These are phyloP conservation scores for Lentinula sp. DNA, from an alignment of 768 basidiomycete species.

Conservation along the genomic window DNA sequence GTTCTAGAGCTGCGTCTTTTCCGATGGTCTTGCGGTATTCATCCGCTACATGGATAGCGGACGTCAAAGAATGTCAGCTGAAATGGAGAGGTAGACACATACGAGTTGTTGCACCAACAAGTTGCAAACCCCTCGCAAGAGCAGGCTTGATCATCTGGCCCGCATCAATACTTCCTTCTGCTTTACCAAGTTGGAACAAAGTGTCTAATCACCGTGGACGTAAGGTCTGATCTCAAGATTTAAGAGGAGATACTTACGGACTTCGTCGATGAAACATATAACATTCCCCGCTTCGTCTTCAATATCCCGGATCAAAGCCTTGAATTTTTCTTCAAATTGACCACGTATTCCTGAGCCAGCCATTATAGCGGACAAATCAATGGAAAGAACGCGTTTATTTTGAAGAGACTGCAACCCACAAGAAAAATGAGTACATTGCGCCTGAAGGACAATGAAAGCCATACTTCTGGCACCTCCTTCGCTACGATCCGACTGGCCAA, in stretches of 20 bases:
- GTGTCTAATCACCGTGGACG: slow-evolving; percentile 37
- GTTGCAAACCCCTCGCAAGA: slow-evolving; percentile 77
- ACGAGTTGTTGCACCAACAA: slow-evolving; percentile 91
- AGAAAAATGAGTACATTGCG: background rate
- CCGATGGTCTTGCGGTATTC: slow-evolving; percentile 90
- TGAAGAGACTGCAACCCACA: slow-evolving; percentile 60
- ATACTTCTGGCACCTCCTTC: slow-evolving; percentile 86
- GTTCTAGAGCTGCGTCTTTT: slow-evolving; percentile 87
- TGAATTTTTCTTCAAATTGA: slow-evolving; percentile 93
- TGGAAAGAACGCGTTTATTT: slow-evolving; percentile 79
- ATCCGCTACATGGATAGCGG: slow-evolving; percentile 45
- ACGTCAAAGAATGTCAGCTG: background rate
- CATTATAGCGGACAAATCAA: slow-evolving; percentile 79
- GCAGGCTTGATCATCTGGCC: slow-evolving; percentile 94
- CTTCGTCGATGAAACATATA: slow-evolving; percentile 93
- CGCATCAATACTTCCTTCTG: slow-evolving; percentile 88
- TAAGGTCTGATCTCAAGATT: too few relatives aligned
- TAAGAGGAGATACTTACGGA: slow-evolving; percentile 51
- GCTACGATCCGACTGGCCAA: slow-evolving; percentile 82
- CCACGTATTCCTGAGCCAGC: slow-evolving; percentile 90
- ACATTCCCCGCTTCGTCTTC: slow-evolving; percentile 80
- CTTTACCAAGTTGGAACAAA: slow-evolving; percentile 83
- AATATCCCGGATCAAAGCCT: slow-evolving; percentile 83
- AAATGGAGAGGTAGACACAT: slow-evolving; percentile 19
- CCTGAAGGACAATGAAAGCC: slow-evolving; percentile 10